Conservation (phyloP, 768 basidiomycete genomes). For the Tulasnella sp. region DNA sequence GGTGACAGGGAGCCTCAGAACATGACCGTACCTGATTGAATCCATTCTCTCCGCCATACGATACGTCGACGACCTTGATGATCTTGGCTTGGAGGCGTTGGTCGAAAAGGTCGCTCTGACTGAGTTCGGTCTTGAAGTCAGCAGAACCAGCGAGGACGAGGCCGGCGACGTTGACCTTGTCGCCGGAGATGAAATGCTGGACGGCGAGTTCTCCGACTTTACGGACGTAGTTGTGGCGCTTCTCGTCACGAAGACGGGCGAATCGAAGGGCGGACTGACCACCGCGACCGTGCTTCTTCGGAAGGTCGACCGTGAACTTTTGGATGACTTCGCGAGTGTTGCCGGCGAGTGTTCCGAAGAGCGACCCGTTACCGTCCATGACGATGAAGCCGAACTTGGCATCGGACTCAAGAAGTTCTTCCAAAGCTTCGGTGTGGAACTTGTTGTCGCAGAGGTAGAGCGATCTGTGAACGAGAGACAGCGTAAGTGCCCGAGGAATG, state of each 20-base stretch:
- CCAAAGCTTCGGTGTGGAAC: slow-evolving; percentile 96
- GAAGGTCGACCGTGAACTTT: slow-evolving; percentile 97
- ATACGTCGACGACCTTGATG: slow-evolving; percentile 97
- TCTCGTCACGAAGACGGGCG: slow-evolving; percentile 97
- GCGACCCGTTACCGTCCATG: slow-evolving; percentile 97
- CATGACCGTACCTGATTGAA: slow-evolving; percentile 77
- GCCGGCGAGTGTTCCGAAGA: slow-evolving; percentile 91
- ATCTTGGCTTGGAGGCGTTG: slow-evolving; percentile 76
- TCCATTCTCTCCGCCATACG: slow-evolving; percentile 96
- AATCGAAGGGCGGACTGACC: slow-evolving; percentile 99
- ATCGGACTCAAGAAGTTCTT: slow-evolving; percentile 93
- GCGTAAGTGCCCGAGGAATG: not conserved
- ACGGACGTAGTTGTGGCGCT: slow-evolving; percentile 98
- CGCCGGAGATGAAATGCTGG: slow-evolving; percentile 94
- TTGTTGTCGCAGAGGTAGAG: slow-evolving; percentile 99
- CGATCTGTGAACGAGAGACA: slow-evolving; percentile 43
- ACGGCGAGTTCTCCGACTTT: slow-evolving; percentile 97
- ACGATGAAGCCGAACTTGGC: slow-evolving; percentile 98
- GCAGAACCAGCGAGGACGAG: slow-evolving; percentile 93
- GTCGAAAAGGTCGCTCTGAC: slow-evolving; percentile 95
- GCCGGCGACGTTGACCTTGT: slow-evolving; percentile 97
- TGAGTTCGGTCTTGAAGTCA: slow-evolving; percentile 97
- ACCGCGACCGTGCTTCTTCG: slow-evolving; percentile 99
- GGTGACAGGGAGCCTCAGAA: not conserved
- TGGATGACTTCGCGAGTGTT: slow-evolving; percentile 96